A percentile compares a stretch with the other conserved stretches of the same genome.
Evolutionary conservation across 2,329 filamentous ascomycete genomes (phyloP).

Genomic region (Phialophora expanda): DNA sequence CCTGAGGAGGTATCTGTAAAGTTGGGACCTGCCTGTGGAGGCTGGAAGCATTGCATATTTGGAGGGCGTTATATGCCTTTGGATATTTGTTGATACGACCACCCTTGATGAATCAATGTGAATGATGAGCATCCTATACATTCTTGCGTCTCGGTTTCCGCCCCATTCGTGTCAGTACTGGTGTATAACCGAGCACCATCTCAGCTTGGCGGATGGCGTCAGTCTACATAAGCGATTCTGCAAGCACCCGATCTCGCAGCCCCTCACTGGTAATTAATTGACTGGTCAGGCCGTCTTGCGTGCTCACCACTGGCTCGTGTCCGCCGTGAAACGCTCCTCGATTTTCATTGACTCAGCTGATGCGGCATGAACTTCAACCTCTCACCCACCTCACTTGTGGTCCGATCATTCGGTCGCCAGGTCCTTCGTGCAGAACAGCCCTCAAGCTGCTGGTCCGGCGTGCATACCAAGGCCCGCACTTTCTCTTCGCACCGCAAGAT

Average conservation of each 20-base stretch:
- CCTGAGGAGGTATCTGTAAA: slow-evolving; percentile 1
- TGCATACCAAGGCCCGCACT: slow-evolving; percentile 16
- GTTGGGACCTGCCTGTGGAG: neutral
- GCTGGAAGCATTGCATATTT: slow-evolving; percentile 18
- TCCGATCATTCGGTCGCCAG: slow-evolving; percentile 25
- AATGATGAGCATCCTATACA: neutral
- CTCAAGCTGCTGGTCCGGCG: slow-evolving; percentile 2
- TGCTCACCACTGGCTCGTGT: slow-evolving; percentile 1
- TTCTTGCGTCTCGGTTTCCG: neutral
- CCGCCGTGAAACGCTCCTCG: neutral
- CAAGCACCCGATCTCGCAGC: slow-evolving; percentile 22
- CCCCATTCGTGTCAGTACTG: neutral
- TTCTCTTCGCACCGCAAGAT: slow-evolving; percentile 28
- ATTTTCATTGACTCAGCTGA: neutral
- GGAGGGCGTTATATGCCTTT: slow-evolving; percentile 15
- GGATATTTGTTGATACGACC: slow-evolving; percentile 9
- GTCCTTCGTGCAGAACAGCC: slow-evolving; percentile 11
- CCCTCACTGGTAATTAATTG: slow-evolving; percentile 8
- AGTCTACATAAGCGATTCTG: slow-evolving; percentile 1
- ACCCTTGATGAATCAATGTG: slow-evolving; percentile 8
- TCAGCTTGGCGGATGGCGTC: neutral
- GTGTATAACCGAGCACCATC: neutral
- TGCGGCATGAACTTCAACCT: slow-evolving; percentile 28
- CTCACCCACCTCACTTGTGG: slow-evolving; percentile 17
- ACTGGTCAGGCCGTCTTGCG: neutral